Percentiles rank a stretch among this genome's conserved stretches.
Evolutionary conservation across 1,284 basidiomycete genomes (phyloP).

Genomic region (Ceratobasidium papillatum): DNA sequence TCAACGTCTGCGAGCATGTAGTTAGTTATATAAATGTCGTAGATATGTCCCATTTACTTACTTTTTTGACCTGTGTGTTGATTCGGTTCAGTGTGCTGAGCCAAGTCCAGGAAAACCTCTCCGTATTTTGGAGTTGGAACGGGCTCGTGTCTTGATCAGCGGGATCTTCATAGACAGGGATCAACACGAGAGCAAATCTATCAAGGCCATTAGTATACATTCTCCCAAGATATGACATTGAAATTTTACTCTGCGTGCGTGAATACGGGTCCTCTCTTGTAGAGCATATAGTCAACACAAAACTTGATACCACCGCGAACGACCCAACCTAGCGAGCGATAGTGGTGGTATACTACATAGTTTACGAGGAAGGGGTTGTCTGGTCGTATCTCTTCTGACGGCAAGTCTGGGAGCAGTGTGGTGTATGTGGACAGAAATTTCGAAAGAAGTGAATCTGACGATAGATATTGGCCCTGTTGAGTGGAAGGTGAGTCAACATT

Average conservation of each 20-base stretch:
- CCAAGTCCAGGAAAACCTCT: conserved; percentile 93
- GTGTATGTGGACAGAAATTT: conserved; percentile 44
- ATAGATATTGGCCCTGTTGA: conserved; percentile 59
- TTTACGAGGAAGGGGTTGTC: conserved; percentile 95
- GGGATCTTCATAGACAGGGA: conserved; percentile 88
- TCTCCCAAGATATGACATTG: conserved; percentile 2
- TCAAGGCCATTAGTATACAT: neutral
- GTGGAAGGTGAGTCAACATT: neutral
- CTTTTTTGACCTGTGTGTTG: conserved; percentile 97
- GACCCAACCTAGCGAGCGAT: conserved; percentile 97
- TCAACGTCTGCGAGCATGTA: conserved; percentile 74
- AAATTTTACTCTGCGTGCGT: conserved; percentile 89
- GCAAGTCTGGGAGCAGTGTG: conserved; percentile 44
- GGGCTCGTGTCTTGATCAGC: conserved; percentile 71
- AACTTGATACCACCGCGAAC: conserved; percentile 97
- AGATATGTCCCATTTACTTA: conserved; percentile 48
- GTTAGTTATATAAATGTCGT: conserved; percentile 15
- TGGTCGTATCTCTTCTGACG: conserved; percentile 53
- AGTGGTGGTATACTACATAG: conserved; percentile 95
- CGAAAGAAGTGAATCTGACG: conserved; percentile 57
- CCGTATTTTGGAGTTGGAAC: conserved; percentile 67
- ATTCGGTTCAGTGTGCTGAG: conserved; percentile 97
- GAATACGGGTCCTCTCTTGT: conserved; percentile 95
- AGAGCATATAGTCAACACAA: conserved; percentile 93
- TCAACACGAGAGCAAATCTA: conserved; percentile 89